Evolutionary conservation across 371 early-diverging fungal genomes (phyloP).

Genomic region (Mortierella sp.): DNA sequence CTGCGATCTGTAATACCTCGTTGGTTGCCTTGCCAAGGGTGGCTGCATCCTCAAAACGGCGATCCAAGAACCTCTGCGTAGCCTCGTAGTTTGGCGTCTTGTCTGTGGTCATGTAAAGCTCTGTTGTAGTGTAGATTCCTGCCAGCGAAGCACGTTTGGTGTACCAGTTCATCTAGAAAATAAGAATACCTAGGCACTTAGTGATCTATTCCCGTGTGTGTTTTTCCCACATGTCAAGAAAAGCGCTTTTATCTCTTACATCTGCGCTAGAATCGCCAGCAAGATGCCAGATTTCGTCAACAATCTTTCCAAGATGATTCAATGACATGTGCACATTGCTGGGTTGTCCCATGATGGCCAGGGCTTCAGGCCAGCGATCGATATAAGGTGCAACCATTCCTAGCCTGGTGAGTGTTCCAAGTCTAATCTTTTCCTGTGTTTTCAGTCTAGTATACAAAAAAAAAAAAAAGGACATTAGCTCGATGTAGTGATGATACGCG

Average conservation of each 20-base stretch:
- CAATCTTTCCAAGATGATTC: slow-evolving; percentile 75
- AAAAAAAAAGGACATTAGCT: too few species aligned
- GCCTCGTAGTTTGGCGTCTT: slow-evolving; percentile 75
- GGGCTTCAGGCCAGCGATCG: slow-evolving; percentile 88
- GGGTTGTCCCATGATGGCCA: slow-evolving; percentile 86
- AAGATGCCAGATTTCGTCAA: slow-evolving; percentile 89
- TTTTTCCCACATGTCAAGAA: neutral
- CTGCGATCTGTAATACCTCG: slow-evolving; percentile 61
- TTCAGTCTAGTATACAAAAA: slow-evolving; percentile 45
- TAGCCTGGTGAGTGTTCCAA: slow-evolving; percentile 76
- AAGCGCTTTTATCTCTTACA: slow-evolving; percentile 59
- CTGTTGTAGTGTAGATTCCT: slow-evolving; percentile 86
- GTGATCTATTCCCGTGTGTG: neutral
- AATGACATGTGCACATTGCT: slow-evolving; percentile 79
- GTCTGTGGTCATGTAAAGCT: slow-evolving; percentile 93
- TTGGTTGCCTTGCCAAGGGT: slow-evolving; percentile 67
- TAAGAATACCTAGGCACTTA: neutral
- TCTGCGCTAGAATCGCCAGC: slow-evolving; percentile 89
- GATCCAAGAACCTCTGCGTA: slow-evolving; percentile 82
- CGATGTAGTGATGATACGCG: neutral
- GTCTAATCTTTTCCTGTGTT: slow-evolving; percentile 72
- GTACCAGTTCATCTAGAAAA: slow-evolving; percentile 87
- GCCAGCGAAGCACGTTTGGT: slow-evolving; percentile 84
- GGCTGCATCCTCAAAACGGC: slow-evolving; percentile 79
- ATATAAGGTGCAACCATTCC: slow-evolving; percentile 80